Evolutionary conservation across 75 land plant species (phyloP).

Genomic region (Sequoia sempervirens): DNA sequence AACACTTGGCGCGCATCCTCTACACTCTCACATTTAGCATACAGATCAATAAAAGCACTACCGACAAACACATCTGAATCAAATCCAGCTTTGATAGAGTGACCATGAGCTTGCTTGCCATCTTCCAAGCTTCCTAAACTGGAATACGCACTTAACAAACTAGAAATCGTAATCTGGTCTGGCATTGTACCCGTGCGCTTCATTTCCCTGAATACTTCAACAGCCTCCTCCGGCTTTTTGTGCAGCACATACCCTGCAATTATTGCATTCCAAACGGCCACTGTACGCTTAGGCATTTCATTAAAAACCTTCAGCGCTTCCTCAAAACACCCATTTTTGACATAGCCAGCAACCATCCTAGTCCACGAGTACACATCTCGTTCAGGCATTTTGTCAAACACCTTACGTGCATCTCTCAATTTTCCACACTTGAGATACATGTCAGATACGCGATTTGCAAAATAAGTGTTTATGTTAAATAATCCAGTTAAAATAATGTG

Average conservation of each 20-base stretch:
- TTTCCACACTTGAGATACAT: neutral
- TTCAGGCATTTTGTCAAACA: neutral
- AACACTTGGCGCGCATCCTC: constrained; percentile 18
- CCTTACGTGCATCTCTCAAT: neutral
- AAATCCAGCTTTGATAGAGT: constrained; percentile 35
- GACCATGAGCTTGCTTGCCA: constrained; percentile 24
- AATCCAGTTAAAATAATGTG: no score
- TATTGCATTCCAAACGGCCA: constrained; percentile 51
- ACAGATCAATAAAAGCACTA: constrained; percentile 47
- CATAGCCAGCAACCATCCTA: constrained; percentile 15
- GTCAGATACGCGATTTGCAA: neutral
- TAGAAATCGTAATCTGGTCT: constrained; percentile 38
- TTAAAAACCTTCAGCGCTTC: constrained; percentile 47
- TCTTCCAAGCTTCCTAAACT: constrained; percentile 27
- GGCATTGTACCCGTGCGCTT: constrained; percentile 27
- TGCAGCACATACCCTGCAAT: constrained; percentile 42
- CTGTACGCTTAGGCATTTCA: constrained; percentile 34
- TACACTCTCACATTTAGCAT: constrained; percentile 15
- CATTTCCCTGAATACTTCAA: constrained; percentile 36
- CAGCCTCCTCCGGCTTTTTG: constrained; percentile 36
- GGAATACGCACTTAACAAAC: constrained; percentile 33
- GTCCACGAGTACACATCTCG: neutral
- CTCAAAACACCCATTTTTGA: constrained; percentile 19
- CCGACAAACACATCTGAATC: constrained; percentile 39
- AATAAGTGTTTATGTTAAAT: no score